A percentile compares a stretch with the other conserved stretches of the same genome.
Evolutionary conservation across 306 rosid species (phyloP).

Genomic region (Senna siamea): DNA sequence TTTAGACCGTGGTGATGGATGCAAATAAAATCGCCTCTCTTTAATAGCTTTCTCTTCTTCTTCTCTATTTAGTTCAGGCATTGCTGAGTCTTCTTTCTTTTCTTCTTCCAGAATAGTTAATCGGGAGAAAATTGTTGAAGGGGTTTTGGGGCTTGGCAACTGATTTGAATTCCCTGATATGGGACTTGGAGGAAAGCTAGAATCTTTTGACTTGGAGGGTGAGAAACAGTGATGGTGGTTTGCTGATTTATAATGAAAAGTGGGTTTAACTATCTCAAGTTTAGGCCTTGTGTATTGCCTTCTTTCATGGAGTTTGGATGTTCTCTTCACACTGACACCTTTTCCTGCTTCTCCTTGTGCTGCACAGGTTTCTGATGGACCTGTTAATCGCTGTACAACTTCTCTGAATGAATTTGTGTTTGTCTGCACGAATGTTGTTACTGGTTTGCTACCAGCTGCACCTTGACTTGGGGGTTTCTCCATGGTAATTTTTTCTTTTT

Average conservation of each 20-base stretch:
- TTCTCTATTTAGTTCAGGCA: conserved; percentile 41
- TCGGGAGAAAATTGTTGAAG: conserved; percentile 63
- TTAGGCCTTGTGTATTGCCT: conserved; percentile 76
- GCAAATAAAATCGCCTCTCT: conserved; percentile 79
- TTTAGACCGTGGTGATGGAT: conserved; percentile 69
- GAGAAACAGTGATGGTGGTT: conserved; percentile 22
- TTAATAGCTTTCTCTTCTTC: conserved; percentile 81
- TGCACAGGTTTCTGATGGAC: conserved; percentile 54
- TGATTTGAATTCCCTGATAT: conserved; percentile 41
- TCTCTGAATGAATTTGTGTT: conserved; percentile 69
- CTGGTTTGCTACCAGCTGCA: conserved; percentile 52
- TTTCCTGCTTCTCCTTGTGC: conserved; percentile 39
- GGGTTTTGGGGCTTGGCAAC: conserved; percentile 62
- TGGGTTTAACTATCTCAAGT: conserved; percentile 78
- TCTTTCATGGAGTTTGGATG: conserved; percentile 77
- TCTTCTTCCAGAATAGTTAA: conserved; percentile 54
- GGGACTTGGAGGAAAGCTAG: conserved; percentile 52
- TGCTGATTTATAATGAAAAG: conserved; percentile 39
- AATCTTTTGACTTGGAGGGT: conserved; percentile 49
- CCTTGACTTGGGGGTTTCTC: conserved; percentile 48
- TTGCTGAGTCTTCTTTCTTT: conserved; percentile 36
- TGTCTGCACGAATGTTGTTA: conserved; percentile 80
- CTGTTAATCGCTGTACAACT: conserved; percentile 79
- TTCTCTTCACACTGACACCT: conserved; percentile 36
- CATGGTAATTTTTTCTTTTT: conserved; percentile 43